A percentile compares a stretch with the other conserved stretches of the same genome.
Evolutionary conservation across 202 grass and related monocot species (phyloP).

Genomic region (Sporobolus alterniflorus): DNA sequence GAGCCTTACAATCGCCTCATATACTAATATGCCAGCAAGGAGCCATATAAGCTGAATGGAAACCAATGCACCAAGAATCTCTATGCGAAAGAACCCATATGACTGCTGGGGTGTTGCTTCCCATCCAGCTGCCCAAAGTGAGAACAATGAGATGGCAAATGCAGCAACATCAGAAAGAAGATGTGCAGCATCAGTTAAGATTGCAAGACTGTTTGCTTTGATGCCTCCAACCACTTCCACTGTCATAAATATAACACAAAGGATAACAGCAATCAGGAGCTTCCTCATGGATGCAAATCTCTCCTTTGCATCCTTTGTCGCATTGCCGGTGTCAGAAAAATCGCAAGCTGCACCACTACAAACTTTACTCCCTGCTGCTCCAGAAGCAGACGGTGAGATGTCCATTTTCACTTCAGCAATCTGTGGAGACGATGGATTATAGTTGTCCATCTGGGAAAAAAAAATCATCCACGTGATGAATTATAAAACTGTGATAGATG

Average conservation of each 20-base stretch:
- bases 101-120: slow-evolving; percentile 87
- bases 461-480: slow-evolving; percentile 31
- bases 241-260: slow-evolving; percentile 87
- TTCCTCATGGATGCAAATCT: slow-evolving; percentile 85
- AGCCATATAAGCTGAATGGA: slow-evolving; percentile 99
- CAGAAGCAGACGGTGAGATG: slow-evolving; percentile 49
- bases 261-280: slow-evolving; percentile 77
- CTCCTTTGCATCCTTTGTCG: slow-evolving; percentile 70
- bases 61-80: slow-evolving; percentile 92
- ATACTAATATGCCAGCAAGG: slow-evolving; percentile 91
- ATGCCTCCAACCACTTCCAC: slow-evolving; percentile 93
- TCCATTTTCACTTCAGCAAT: slow-evolving; percentile 80
- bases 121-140: slow-evolving; percentile 96
- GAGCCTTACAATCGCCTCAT: slow-evolving; percentile 87
- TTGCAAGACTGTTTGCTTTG: slow-evolving; percentile 96
- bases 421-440: slow-evolving; percentile 34
- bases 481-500: slow-evolving; percentile 10
- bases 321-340: slow-evolving; percentile 57
- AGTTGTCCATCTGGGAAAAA: slow-evolving; percentile 76
- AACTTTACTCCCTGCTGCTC: slow-evolving; percentile 57
- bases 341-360: slow-evolving; percentile 75
- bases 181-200: slow-evolving; percentile 94
- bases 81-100: slow-evolving; percentile 94
- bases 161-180: slow-evolving; percentile 97
- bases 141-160: slow-evolving; percentile 95